phyloP scores from a whole-genome alignment of 176 grass and related monocot species.

The Cymbopogon citratus region DNA sequence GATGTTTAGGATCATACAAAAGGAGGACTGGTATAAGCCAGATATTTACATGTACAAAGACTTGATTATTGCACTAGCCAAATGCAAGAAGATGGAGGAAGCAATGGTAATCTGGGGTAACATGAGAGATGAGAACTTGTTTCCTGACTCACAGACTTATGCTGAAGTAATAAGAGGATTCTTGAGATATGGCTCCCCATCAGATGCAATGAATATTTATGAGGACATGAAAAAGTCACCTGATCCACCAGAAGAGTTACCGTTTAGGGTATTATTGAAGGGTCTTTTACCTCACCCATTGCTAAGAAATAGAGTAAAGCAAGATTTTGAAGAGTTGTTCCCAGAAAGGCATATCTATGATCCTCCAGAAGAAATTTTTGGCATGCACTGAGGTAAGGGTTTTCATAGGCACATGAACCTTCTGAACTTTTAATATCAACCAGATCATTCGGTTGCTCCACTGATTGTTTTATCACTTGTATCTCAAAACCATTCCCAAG shows the following conservation, averaged over 20 bases:
- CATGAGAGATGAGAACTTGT: conserved; percentile 76
- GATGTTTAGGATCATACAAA: conserved; percentile 88
- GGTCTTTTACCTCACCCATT: conserved; percentile 84
- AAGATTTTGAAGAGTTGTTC: conserved; percentile 97
- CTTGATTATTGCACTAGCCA: conserved; percentile 81
- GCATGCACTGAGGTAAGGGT: conserved; percentile 54
- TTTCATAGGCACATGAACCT: background rate
- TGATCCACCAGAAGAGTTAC: conserved; percentile 74
- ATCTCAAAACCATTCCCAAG: conserved; percentile 2
- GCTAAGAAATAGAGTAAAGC: conserved; percentile 86
- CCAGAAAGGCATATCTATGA: conserved; percentile 92
- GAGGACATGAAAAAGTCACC: conserved; percentile 91
- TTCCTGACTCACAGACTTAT: conserved; percentile 87
- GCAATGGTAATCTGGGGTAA: conserved; percentile 74
- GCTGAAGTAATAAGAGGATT: conserved; percentile 93
- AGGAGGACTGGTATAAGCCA: conserved; percentile 95
- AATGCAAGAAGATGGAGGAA: conserved; percentile 85
- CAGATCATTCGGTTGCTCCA: background rate
- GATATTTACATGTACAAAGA: conserved; percentile 95
- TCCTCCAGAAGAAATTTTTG: conserved; percentile 92
- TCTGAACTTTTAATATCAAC: background rate
- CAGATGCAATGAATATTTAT: conserved; percentile 95
- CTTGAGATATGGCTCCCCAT: conserved; percentile 82
- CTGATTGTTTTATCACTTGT: background rate
- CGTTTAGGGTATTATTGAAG: conserved; percentile 86